Percentiles rank a stretch among this genome's conserved stretches.
Evolutionary conservation across 78 protist genomes (phyloP).

Genomic region (Mastigamoeba balamuthi): DNA sequence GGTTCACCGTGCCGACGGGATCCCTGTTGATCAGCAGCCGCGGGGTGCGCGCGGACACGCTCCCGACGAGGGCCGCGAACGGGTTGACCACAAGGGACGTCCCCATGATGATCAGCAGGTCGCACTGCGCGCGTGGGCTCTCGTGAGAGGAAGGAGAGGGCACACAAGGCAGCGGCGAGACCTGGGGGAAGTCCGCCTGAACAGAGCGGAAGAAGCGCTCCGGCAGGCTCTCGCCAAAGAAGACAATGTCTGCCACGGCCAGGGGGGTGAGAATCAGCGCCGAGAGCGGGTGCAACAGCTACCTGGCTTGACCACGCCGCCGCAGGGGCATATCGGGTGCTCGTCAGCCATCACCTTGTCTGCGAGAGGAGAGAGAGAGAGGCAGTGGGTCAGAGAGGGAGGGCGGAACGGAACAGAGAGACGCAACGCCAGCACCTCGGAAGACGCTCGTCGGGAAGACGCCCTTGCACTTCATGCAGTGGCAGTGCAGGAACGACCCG

Average conservation of each 20-base stretch:
- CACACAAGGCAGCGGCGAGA: background rate
- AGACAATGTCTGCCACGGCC: constrained; percentile 30
- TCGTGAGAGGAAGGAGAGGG: background rate
- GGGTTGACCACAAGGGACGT: constrained; percentile 77
- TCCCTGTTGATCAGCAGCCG: background rate
- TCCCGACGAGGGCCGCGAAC: constrained; percentile 28
- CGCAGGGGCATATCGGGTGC: constrained; percentile 36
- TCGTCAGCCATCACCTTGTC: constrained; percentile 16
- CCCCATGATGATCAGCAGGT: constrained; percentile 71
- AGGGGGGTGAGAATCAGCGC: background rate
- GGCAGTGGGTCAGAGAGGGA: background rate
- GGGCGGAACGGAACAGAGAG: background rate
- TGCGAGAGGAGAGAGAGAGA: background rate
- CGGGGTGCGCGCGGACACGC: background rate
- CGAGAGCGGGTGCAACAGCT: too few relatives aligned
- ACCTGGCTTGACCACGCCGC: constrained; percentile 54
- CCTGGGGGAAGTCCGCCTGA: constrained; percentile 7
- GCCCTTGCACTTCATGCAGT: constrained; percentile 15
- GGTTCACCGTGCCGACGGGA: too few relatives aligned
- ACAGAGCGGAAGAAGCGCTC: constrained; percentile 1
- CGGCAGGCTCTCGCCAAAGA: constrained; percentile 74
- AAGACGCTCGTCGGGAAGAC: background rate
- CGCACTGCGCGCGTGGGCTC: constrained; percentile 23
- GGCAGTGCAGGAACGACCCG: constrained; percentile 50
- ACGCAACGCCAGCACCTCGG: background rate